These are phyloP conservation scores for Exophiala sideris DNA, from an alignment of 2,329 filamentous ascomycete species.

Conservation along the genomic window DNA sequence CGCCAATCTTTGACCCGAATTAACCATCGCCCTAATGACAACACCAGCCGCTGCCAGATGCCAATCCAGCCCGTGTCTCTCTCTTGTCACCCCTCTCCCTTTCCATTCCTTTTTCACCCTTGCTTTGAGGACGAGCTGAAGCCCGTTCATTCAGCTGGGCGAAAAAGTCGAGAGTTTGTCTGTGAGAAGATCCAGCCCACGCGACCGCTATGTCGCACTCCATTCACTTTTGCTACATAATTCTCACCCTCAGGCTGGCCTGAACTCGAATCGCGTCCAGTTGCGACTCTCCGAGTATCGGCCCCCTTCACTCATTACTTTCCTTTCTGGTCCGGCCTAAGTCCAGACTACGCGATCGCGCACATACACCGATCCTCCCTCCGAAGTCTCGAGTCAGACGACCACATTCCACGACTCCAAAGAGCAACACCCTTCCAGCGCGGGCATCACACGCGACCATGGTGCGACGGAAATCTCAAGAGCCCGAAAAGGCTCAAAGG, in stretches of 20 bases:
- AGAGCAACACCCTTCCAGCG: background rate
- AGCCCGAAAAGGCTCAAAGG: constrained; percentile 51
- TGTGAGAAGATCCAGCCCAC: constrained; percentile 7
- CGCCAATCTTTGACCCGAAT: background rate
- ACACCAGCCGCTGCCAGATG: constrained; percentile 2
- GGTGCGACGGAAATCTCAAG: constrained; percentile 20
- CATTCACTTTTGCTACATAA: constrained; percentile 15
- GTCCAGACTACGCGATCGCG: background rate
- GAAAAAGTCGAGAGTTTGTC: background rate
- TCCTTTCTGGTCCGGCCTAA: background rate
- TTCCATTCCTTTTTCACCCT: background rate
- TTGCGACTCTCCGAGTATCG: constrained; percentile 2
- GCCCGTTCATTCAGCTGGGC: constrained; percentile 3
- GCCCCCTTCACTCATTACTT: constrained; percentile 21
- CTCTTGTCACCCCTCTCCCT: background rate
- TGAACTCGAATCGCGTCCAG: constrained; percentile 18
- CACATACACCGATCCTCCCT: background rate
- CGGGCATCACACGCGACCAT: constrained; percentile 21
- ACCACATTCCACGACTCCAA: no score
- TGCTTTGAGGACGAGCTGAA: background rate
- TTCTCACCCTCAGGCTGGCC: constrained; percentile 21
- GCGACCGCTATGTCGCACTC: constrained; percentile 21
- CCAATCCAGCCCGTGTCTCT: background rate
- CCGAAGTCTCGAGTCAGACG: background rate
- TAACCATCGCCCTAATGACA: background rate